A percentile compares a stretch with the other conserved stretches of the same genome.
Evolutionary conservation across 495 filamentous ascomycete species (phyloP).

Genomic region (Cercophora sp.): DNA sequence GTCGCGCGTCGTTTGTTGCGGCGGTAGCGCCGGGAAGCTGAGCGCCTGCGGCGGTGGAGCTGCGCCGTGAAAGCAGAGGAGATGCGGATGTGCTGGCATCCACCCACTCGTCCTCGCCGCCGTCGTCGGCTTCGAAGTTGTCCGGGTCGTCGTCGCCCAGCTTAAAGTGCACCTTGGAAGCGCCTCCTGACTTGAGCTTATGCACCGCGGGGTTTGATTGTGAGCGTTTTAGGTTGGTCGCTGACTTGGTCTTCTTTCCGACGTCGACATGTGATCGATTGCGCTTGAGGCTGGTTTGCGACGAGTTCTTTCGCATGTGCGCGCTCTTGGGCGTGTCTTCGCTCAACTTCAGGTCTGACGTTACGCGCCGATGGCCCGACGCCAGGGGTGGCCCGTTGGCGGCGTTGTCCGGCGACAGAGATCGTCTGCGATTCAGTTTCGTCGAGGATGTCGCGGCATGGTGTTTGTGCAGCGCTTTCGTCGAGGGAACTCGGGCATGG

Average conservation of each 20-base stretch:
- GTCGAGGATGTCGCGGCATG: slow-evolving; percentile 34
- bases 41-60: slow-evolving; percentile 38
- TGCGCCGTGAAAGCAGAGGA: slow-evolving; percentile 48
- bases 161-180: slow-evolving; percentile 48
- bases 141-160: slow-evolving; percentile 48
- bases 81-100: slow-evolving; percentile 53
- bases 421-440: slow-evolving; percentile 38
- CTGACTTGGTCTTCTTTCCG: slow-evolving; percentile 44
- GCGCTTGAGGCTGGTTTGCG: slow-evolving; percentile 43
- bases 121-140: slow-evolving; percentile 34
- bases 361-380: slow-evolving; percentile 40
- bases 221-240: slow-evolving; percentile 42
- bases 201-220: slow-evolving; percentile 38
- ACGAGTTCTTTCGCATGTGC: slow-evolving; percentile 44
- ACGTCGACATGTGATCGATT: slow-evolving; percentile 48
- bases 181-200: slow-evolving; percentile 28
- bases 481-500: slow-evolving; percentile 41
- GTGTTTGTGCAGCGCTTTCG: slow-evolving; percentile 44
- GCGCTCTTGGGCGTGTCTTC: slow-evolving; percentile 30
- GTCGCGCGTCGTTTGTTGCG: neutral
- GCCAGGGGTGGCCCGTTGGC: slow-evolving; percentile 20
- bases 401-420: slow-evolving; percentile 33
- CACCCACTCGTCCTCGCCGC: slow-evolving; percentile 50
- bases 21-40: slow-evolving; percentile 17
- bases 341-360: slow-evolving; percentile 39